phyloP scores from a whole-genome alignment of 805 yeast genomes.

The Saitoella complicata region DNA sequence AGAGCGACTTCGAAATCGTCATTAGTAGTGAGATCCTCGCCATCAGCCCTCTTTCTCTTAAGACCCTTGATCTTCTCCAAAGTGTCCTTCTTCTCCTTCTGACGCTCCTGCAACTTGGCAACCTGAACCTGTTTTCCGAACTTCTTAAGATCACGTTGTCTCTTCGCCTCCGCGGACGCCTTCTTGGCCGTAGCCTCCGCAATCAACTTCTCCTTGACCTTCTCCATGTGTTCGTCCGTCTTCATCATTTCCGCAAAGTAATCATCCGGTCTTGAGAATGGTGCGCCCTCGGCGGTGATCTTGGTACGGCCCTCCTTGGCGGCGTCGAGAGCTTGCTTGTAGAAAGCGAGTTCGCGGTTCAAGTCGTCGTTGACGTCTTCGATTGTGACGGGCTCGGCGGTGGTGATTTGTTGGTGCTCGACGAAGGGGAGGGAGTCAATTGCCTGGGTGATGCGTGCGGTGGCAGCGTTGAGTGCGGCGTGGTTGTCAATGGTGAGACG shows the following conservation, averaged over 20 bases:
- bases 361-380: constrained; percentile 75
- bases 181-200: constrained; percentile 56
- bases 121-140: constrained; percentile 95
- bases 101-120: constrained; percentile 84
- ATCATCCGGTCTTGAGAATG: constrained; percentile 85
- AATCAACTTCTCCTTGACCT: constrained; percentile 62
- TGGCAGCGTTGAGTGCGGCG: constrained; percentile 38
- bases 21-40: constrained; percentile 49
- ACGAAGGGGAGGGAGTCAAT: constrained; percentile 53
- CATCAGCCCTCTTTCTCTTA: constrained; percentile 46
- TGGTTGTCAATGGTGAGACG: constrained; percentile 76
- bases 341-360: constrained; percentile 86
- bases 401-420: constrained; percentile 66
- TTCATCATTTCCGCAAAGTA: constrained; percentile 98
- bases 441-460: constrained; percentile 26
- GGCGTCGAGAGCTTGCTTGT: constrained; percentile 83
- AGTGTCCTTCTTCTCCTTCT: constrained; percentile 79
- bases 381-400: constrained; percentile 42
- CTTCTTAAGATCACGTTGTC: constrained; percentile 87
- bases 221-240: constrained; percentile 96
- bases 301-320: constrained; percentile 54
- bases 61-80: constrained; percentile 80
- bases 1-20: constrained; percentile 81
- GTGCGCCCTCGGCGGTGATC: constrained; percentile 46
- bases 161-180: constrained; percentile 83